These are phyloP conservation scores for Suillus occidentalis DNA, from an alignment of 768 basidiomycete genomes.

Conservation along the genomic window DNA sequence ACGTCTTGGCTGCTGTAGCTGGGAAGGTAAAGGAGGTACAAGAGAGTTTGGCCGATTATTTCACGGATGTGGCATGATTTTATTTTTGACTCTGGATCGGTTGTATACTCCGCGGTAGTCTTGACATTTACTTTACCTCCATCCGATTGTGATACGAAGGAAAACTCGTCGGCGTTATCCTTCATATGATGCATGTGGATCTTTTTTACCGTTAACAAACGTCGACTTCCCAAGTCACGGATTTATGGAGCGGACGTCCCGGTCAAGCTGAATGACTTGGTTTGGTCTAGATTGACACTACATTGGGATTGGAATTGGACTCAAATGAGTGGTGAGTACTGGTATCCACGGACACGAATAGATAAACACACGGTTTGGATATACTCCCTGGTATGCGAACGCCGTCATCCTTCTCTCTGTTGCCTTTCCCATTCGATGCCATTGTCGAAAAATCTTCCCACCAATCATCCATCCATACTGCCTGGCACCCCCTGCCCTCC, in stretches of 20 bases:
- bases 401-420: neutral
- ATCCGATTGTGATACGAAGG: neutral
- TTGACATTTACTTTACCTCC: neutral
- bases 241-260: neutral
- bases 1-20: conserved; percentile 40
- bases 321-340: neutral
- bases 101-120: neutral
- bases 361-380: neutral
- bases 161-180: neutral
- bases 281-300: neutral
- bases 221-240: neutral
- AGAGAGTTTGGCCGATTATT: conserved; percentile 47
- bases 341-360: neutral
- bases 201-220: neutral
- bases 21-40: conserved; percentile 47
- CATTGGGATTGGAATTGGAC: neutral
- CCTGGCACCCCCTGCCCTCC: conserved; percentile 39
- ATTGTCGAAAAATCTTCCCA: conserved; percentile 42
- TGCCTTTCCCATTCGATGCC: conserved; percentile 37
- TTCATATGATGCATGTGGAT: neutral
- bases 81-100: neutral
- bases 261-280: neutral
- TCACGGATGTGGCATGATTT: conserved; percentile 40
- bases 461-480: conserved; percentile 34
- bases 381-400: neutral